phyloP scores from a whole-genome alignment of 768 basidiomycete genomes.

The Suillus clintonianus region DNA sequence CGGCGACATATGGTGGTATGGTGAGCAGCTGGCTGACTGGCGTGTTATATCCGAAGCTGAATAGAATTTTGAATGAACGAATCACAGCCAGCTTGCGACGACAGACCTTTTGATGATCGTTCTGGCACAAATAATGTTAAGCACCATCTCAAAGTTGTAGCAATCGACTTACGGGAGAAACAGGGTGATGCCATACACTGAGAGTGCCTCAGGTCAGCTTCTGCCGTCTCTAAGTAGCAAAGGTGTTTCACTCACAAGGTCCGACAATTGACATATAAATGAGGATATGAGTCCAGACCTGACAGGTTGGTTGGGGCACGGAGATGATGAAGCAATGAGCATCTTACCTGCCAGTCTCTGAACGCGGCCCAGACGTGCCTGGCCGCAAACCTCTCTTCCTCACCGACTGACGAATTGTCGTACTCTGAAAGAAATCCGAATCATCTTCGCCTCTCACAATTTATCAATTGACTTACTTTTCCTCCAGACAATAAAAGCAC shows the following conservation, averaged over 20 bases:
- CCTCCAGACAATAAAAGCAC: constrained; percentile 52
- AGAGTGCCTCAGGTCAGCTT: background rate
- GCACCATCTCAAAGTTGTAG: background rate
- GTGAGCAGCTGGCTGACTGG: constrained; percentile 61
- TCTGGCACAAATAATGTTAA: background rate
- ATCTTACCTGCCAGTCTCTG: constrained; percentile 58
- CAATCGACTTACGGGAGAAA: constrained; percentile 61
- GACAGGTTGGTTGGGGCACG: background rate
- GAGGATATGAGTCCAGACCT: constrained; percentile 57
- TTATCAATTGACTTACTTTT: constrained; percentile 44
- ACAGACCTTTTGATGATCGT: constrained; percentile 11
- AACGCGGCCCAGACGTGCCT: constrained; percentile 54
- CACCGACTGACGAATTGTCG: constrained; percentile 54
- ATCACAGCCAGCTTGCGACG: background rate
- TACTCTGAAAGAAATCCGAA: constrained; percentile 43
- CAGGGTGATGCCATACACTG: constrained; percentile 70
- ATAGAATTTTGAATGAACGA: constrained; percentile 7
- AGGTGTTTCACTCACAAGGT: constrained; percentile 49
- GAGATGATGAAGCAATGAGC: background rate
- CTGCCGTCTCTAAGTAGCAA: background rate
- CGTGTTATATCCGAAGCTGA: constrained; percentile 56
- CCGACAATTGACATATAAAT: constrained; percentile 59
- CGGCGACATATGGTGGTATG: constrained; percentile 63
- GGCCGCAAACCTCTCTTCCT: constrained; percentile 58
- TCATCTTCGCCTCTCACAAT: background rate